Evolutionary conservation across 192 early-diverging fungal species (phyloP).

Genomic region (Entomortierella lignicola): DNA sequence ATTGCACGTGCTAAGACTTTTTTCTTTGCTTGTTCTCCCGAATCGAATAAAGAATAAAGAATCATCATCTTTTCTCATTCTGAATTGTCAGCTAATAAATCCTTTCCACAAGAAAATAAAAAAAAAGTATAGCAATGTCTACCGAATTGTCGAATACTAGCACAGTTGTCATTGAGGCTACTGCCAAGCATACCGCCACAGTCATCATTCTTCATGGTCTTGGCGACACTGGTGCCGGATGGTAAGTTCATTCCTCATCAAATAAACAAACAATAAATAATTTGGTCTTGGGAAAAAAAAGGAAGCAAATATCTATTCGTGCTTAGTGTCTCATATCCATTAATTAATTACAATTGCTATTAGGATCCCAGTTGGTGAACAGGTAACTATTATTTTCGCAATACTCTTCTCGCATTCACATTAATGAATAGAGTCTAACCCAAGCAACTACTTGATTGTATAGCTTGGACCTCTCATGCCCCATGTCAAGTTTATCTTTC

Average conservation of each 20-base stretch:
- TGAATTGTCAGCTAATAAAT: too few species aligned
- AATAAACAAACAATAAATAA: too few species aligned
- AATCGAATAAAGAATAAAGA: too few species aligned
- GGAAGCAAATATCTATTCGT: too few species aligned
- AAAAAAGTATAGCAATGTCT: too few species aligned
- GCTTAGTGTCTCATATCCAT: too few species aligned
- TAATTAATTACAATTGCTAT: background rate
- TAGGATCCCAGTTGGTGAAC: slow-evolving; percentile 38
- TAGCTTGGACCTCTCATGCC: slow-evolving; percentile 71
- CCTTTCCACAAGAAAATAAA: too few species aligned
- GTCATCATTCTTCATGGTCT: slow-evolving; percentile 69
- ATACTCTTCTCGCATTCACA: background rate
- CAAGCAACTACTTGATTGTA: slow-evolving; percentile 51
- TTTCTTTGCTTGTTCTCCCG: too few species aligned
- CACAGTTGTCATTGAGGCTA: slow-evolving; percentile 55
- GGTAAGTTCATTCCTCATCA: slow-evolving; percentile 34
- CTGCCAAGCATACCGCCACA: slow-evolving; percentile 63
- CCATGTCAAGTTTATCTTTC: slow-evolving; percentile 92
- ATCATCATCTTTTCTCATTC: too few species aligned
- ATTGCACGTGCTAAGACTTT: too few species aligned
- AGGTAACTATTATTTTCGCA: slow-evolving; percentile 5
- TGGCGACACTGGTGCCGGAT: slow-evolving; percentile 71
- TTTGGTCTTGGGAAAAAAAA: too few species aligned
- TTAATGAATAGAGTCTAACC: background rate
- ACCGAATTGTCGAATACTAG: too few species aligned